These are phyloP conservation scores for Neofusicoccum laricinum DNA, from an alignment of 2,329 filamentous ascomycete genomes.

Conservation along the genomic window DNA sequence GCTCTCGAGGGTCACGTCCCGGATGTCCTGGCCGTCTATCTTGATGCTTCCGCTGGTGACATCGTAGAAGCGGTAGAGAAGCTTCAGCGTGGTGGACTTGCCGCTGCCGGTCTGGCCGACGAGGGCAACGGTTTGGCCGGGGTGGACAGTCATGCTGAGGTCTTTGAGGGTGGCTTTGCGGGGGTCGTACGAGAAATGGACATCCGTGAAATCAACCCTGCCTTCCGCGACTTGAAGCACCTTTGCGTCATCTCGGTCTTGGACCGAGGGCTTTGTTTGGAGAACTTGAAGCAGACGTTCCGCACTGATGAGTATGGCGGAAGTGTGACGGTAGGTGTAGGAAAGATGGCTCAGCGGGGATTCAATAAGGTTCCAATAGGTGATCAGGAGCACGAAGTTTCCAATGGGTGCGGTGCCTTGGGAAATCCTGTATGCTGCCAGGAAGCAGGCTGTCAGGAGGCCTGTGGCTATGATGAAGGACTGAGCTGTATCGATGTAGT, in stretches of 20 bases:
- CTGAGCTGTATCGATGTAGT: constrained; percentile 38
- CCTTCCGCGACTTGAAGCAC: constrained; percentile 51
- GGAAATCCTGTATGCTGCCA: constrained; percentile 54
- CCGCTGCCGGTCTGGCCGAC: constrained; percentile 58
- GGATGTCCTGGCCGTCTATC: constrained; percentile 55
- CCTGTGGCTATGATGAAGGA: constrained; percentile 48
- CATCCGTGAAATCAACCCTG: constrained; percentile 48
- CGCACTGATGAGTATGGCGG: constrained; percentile 60
- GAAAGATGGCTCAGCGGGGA: constrained; percentile 51
- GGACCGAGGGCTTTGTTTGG: constrained; percentile 55
- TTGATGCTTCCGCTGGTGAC: constrained; percentile 47
- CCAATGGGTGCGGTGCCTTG: constrained; percentile 52
- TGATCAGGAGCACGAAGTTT: constrained; percentile 62
- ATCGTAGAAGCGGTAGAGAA: constrained; percentile 57
- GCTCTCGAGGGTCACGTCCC: constrained; percentile 52
- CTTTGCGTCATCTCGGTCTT: constrained; percentile 47
- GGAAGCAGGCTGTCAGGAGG: constrained; percentile 48
- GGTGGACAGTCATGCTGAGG: constrained; percentile 48
- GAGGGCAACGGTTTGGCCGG: constrained; percentile 53
- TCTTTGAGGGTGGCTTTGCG: constrained; percentile 52
- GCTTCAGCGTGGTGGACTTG: constrained; percentile 56
- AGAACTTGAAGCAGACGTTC: constrained; percentile 60
- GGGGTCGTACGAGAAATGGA: constrained; percentile 49
- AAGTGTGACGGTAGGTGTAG: constrained; percentile 48
- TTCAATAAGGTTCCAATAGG: constrained; percentile 58